phyloP scores from a whole-genome alignment of 805 yeast genomes.

The Pichia heedii region DNA sequence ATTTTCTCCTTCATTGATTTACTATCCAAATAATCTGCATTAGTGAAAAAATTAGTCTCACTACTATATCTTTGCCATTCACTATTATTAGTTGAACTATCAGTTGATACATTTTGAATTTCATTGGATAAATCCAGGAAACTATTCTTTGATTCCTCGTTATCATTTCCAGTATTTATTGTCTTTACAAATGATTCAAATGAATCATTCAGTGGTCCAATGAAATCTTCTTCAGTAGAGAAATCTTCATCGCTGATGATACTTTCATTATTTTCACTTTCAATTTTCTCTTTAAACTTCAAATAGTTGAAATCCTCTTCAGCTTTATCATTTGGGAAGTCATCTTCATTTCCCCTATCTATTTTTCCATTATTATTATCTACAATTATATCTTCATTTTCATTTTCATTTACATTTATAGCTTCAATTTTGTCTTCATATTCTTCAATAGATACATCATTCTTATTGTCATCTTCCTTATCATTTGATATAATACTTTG shows the following conservation, averaged over 20 bases:
- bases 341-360: no score
- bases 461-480: no score
- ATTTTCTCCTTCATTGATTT: neutral
- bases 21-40: neutral
- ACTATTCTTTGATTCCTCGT: no score
- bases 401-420: neutral
- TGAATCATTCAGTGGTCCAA: slow-evolving; percentile 2
- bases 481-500: neutral
- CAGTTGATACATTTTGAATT: neutral
- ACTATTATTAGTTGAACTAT: neutral
- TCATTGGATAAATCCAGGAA: no score
- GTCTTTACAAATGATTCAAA: slow-evolving; percentile 1
- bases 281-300: neutral
- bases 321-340: no score
- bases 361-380: no score
- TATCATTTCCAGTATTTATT: neutral
- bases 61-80: slow-evolving; percentile 6
- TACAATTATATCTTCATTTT: neutral
- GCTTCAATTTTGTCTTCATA: no score
- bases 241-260: neutral
- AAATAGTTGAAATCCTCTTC: neutral
- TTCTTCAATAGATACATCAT: no score
- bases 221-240: slow-evolving; percentile 1
- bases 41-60: slow-evolving; percentile 4
- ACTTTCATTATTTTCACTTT: neutral